Percentiles rank a stretch among this genome's conserved stretches.
Evolutionary conservation across 352 stramenopile genomes (phyloP).

Genomic region (Blastocystis sp.): DNA sequence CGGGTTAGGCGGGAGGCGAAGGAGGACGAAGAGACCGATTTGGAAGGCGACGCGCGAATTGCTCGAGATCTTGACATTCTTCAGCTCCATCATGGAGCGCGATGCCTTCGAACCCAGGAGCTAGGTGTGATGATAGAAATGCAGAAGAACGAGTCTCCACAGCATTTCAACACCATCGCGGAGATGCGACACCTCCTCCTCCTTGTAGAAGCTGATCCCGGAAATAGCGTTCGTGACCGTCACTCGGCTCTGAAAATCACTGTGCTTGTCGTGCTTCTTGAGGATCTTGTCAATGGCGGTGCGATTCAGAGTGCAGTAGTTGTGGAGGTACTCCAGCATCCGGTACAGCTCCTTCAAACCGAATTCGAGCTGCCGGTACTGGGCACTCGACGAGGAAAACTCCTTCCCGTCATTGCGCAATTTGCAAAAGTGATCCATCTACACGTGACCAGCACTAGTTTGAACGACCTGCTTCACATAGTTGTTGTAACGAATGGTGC

Average conservation of each 20-base stretch:
- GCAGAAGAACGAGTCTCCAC: slow-evolving; percentile 24
- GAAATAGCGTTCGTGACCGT: slow-evolving; percentile 51
- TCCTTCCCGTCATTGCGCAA: slow-evolving; percentile 18
- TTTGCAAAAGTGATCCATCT: slow-evolving; percentile 38
- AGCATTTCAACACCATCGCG: slow-evolving; percentile 8
- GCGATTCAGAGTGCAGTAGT: slow-evolving; percentile 62
- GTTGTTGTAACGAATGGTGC: not conserved
- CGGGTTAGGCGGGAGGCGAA: not conserved
- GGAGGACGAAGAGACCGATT: slow-evolving; percentile 32
- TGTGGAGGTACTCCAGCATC: slow-evolving; percentile 59
- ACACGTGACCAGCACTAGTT: not conserved
- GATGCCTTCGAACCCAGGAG: not conserved
- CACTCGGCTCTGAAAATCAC: slow-evolving; percentile 20
- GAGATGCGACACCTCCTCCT: slow-evolving; percentile 5
- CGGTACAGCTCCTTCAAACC: slow-evolving; percentile 67
- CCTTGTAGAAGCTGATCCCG: slow-evolving; percentile 29
- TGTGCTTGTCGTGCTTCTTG: slow-evolving; percentile 68
- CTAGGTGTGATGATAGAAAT: not conserved
- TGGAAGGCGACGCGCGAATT: slow-evolving; percentile 1
- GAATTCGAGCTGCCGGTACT: slow-evolving; percentile 41
- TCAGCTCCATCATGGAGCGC: slow-evolving; percentile 35
- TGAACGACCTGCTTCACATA: slow-evolving; percentile 11
- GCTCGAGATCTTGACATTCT: not conserved
- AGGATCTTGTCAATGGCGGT: slow-evolving; percentile 69
- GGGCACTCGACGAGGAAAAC: not conserved